Evolutionary conservation across 306 rosid genomes (phyloP), one percentile per base, ranked within the genome.

Genomic region (Delonix regia): DNA sequence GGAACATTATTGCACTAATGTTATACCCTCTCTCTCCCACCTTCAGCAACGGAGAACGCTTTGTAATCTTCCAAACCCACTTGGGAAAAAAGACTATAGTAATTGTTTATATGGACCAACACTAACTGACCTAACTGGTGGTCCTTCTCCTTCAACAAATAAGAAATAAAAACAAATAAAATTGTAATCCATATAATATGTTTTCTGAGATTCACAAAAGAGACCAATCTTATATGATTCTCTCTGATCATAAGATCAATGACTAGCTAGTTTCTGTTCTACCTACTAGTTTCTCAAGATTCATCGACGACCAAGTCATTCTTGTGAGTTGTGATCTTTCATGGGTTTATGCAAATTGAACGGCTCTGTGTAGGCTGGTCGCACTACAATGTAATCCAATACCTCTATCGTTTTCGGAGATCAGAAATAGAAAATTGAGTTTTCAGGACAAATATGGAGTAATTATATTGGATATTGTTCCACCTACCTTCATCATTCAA

Each of bases 361-460:
- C 81, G 78, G 80, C 76, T 63, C 24, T 68, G 28, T 86, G 94
- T 64, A 78, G 75, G 81, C 82, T 53, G 71, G 88, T 78, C 85
- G 60, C 65, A 75, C 85, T 71, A 76, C 91, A 87, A 38, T 59
- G 64, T 64, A 87, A 90, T 90, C 82, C 64, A 78, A 51, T n/a
- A n/a, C 79, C 3, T 76, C 69, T 80, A 74, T 39, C 16, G 27
- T 71, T 86, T 76, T 75, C 44, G 65, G 73, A 82, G 87, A 85
- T 83, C 60, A 73, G 42, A 73, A 87, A 66, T 60, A 19, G 63
- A 51, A 39, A 49, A 19, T 34, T 71, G 6, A 55, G 15, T 67
- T 77, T 64, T 71, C 25, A 72, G 11, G 11, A 57, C 25, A 44
- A 60, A 59, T 68, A 34, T 8, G 10, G 36, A 5, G 19, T 28